Conservation (phyloP, 1,284 basidiomycete genomes). For the Apiotrichum mycotoxinovorans region DNA sequence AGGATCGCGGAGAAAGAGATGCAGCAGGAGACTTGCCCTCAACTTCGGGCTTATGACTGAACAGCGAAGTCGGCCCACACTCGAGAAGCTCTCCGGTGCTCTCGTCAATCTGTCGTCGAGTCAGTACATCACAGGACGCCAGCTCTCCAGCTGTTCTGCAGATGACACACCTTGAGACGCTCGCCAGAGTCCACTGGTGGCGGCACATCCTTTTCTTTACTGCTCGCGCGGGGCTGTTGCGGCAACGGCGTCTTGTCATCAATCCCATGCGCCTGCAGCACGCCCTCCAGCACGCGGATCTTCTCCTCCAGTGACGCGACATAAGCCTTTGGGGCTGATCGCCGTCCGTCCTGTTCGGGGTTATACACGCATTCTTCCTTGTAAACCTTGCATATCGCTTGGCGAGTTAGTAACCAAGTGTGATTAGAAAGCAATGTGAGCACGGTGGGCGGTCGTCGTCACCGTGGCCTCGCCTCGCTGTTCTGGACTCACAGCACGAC, state of each 20-base stretch:
- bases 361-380: conserved; percentile 24
- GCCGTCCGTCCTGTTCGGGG: conserved; percentile 21
- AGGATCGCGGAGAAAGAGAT: neutral
- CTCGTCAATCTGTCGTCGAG: conserved; percentile 24
- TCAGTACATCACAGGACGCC: too few relatives aligned
- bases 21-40: neutral
- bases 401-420: conserved; percentile 2
- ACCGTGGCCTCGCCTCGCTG: too few relatives aligned
- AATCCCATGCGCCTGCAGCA: conserved; percentile 12
- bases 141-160: neutral
- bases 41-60: conserved; percentile 12
- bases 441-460: too few relatives aligned
- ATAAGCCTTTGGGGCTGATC: conserved; percentile 21
- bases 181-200: neutral
- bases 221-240: neutral
- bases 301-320: conserved; percentile 20
- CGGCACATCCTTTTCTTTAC: conserved; percentile 2
- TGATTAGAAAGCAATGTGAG: neutral
- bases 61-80: conserved; percentile 20
- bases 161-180: conserved; percentile 12
- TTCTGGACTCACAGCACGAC: conserved; percentile 18
- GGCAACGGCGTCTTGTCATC: conserved; percentile 1
- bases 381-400: conserved; percentile 24
- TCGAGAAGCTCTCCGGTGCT: conserved; percentile 19
- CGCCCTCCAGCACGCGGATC: conserved; percentile 18